Evolutionary conservation across 768 basidiomycete species (phyloP), one percentile per base, ranked within the genome.

Genomic region (Dentipellis sp.): DNA sequence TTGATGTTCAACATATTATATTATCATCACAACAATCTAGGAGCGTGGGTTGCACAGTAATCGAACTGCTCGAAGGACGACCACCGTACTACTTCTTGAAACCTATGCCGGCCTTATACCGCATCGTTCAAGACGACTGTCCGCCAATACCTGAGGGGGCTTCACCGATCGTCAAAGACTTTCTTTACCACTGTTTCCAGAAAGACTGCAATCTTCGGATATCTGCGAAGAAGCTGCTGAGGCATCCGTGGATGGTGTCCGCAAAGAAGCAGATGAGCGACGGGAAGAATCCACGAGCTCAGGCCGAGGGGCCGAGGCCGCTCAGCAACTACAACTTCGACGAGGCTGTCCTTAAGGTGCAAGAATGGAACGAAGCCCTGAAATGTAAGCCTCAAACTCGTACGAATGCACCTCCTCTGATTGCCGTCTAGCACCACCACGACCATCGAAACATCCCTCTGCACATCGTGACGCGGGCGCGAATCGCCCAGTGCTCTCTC

Each of bases 281-380:
- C 63, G 56, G 63, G 45, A 65, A 69, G 58, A 68, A 67, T 56
- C 67, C 71, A 57, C 67, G 66, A 54, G 68, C 74, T 58, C 65
- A 74, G 57, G 60, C 69, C 48, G 48, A 61, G 54, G 64, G 70
- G 50, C 71, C 69, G 56, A 59, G 79, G n/a, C 83, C 85, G 11
- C 56, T 74, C 51, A 84, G 83, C 65, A 93, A 90, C 65, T 91
- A 89, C 66, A 91, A 91, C 65, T 97, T 87, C 64, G 93, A 98
- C 61, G 91, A 97, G 64, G 93, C 90, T 17, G 91, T 99, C 36
- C 75, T 92, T 62, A 85, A 91, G 67, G 95, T 99, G 22, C 95
- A 97, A 69, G 92, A 97, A 69, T 99, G 95, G 94, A 99, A 99
- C 64, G 91, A 97, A 68, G 95, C 94, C 0, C 74, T 98, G 56